phyloP scores from a whole-genome alignment of 306 rosid genomes.

The Fragaria nilgerrensis region DNA sequence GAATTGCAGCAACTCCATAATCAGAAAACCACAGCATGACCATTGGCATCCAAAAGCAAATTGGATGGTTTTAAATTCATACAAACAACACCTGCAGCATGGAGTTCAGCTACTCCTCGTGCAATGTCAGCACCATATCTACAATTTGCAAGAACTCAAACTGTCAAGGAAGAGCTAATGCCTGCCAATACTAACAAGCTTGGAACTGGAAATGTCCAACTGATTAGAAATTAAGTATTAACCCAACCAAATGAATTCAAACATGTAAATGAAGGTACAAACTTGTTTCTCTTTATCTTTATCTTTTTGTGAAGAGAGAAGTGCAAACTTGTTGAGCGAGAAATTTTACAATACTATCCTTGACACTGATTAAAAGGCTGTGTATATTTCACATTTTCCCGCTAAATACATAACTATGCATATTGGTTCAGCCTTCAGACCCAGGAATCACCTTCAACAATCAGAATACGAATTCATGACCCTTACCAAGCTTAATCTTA shows the following conservation, averaged over 20 bases:
- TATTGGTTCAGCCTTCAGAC: not conserved
- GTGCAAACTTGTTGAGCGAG: not conserved
- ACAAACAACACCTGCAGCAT: conserved; percentile 95
- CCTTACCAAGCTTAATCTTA: not conserved
- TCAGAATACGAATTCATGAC: not conserved
- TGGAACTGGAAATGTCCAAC: not conserved
- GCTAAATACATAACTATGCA: not conserved
- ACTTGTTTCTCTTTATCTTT: no score
- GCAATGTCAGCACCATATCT: conserved; percentile 98
- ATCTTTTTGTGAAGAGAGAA: not conserved
- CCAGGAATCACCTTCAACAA: not conserved
- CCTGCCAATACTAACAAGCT: conserved; percentile 10
- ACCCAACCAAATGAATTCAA: not conserved
- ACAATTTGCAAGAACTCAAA: conserved; percentile 34
- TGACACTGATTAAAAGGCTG: not conserved
- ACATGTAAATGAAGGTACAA: not conserved
- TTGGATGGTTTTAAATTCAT: conserved; percentile 98
- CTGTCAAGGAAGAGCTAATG: conserved; percentile 23
- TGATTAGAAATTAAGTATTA: not conserved
- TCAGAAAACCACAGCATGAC: conserved; percentile 94
- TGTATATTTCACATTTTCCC: not conserved
- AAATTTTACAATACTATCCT: not conserved
- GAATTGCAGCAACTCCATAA: conserved; percentile 92
- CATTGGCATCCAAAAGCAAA: conserved; percentile 85
- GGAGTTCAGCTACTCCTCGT: conserved; percentile 97